phyloP scores from a whole-genome alignment of 768 basidiomycete species.

The Harrya chromipes region DNA sequence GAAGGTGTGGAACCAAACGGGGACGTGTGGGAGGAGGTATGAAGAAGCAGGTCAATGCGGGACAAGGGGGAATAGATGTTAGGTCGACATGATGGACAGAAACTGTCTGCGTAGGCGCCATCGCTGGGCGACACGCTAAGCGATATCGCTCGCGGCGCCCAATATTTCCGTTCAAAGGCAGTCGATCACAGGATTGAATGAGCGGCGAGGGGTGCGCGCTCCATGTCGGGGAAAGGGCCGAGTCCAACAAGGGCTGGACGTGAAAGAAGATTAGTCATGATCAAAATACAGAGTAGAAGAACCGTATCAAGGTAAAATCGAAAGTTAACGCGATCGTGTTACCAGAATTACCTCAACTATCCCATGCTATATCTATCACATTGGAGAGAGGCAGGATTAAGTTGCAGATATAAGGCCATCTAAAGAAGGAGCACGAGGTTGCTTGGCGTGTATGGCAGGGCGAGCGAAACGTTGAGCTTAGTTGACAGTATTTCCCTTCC shows the following conservation, averaged over 20 bases:
- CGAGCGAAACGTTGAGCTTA: constrained; percentile 10
- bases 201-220: too few relatives aligned
- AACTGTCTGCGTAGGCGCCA: not conserved
- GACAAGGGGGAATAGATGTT: not conserved
- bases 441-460: constrained; percentile 1
- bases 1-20: not conserved
- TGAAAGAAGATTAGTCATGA: not conserved
- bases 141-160: not conserved
- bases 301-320: not conserved
- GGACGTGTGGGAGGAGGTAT: not conserved
- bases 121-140: not conserved
- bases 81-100: not conserved
- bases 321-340: constrained; percentile 9
- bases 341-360: constrained; percentile 15
- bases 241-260: too few relatives aligned
- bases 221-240: too few relatives aligned
- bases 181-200: not conserved
- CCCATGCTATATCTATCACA: not conserved
- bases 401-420: constrained; percentile 3
- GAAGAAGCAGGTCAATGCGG: too few relatives aligned
- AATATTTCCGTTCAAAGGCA: not conserved
- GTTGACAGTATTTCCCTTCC: not conserved
- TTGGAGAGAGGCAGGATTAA: constrained; percentile 2
- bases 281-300: constrained; percentile 13
- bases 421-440: not conserved